Base-by-base conservation (phyloP, 2,329 filamentous ascomycete genomes). In the Beauveria bassiana region DNA sequence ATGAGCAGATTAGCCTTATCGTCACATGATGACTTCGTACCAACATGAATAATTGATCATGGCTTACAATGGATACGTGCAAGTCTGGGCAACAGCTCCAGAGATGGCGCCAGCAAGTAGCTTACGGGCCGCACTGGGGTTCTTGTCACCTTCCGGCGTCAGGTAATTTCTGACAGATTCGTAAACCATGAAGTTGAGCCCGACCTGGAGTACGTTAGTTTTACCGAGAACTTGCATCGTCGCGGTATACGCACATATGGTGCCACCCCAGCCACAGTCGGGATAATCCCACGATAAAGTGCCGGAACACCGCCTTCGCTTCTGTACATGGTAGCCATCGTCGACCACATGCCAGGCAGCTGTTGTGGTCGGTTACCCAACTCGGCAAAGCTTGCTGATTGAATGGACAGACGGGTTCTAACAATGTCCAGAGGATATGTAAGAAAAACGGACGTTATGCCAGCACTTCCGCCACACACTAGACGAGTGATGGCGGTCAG, bases 341-440 rank as follows among this genome's bases (percentile, higher is more conserved):
- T 95, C 61, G 82, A 80, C 84, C 90, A 96, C 95, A 99, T 98
- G 58, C 95, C 95, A 0, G 93, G 93, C 24, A 96, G 77, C 70
- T 90, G 86, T 45, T 81, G 79, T 42, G 85, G 81, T 70, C 79
- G 82, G 57, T 80, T 75, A 58, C 86, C 84, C 16, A 98, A 81
- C 64, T 85, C 88, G 26, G 88, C 85, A 73, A 99, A 98, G 5
- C 93, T 97, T n/a, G 95, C 95, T 3, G 92, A 93, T 74, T 99
- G 95, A 82, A 99, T 97, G 8, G 93, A 98, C 54, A 99, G 80
- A 46, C 95, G 87, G 24, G 95, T 99, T 64, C 95, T 90, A 63
- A 98, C 93, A 70, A 99, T 99, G 72, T 99, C 95, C 66, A 99
- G 88, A 16, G 95, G 95, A 73, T 99, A 99, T 56, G 95, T 99